Percentiles rank a stretch among this genome's conserved stretches.
Conservation (phyloP, 2,329 filamentous ascomycete genomes). For the Hyphodiscus sp. region DNA sequence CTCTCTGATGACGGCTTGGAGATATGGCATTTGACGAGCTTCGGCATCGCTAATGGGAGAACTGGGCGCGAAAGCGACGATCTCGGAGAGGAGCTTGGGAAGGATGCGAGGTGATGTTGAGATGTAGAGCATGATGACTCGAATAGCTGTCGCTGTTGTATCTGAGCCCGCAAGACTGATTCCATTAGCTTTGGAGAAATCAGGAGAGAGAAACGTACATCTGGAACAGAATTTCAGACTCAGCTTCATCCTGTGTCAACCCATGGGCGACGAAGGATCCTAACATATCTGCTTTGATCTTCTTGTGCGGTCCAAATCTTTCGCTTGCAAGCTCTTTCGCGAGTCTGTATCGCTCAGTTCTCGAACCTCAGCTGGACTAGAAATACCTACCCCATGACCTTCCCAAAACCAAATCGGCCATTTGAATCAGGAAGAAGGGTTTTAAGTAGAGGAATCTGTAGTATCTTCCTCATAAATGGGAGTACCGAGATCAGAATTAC, state of each 20-base stretch:
- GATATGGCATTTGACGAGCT: constrained; percentile 36
- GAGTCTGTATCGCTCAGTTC: neutral
- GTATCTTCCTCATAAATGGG: neutral
- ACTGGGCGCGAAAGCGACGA: neutral
- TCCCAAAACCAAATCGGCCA: neutral
- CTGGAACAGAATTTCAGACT: neutral
- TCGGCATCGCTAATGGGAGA: constrained; percentile 28
- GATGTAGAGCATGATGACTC: constrained; percentile 6
- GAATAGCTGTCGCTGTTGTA: constrained; percentile 48
- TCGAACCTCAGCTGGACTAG: neutral
- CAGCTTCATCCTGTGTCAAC: neutral
- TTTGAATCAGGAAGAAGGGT: neutral
- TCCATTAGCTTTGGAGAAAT: neutral
- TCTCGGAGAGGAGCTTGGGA: constrained; percentile 5
- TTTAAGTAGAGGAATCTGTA: neutral
- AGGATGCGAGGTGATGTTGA: constrained; percentile 2
- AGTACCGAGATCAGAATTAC: neutral
- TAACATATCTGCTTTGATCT: neutral
- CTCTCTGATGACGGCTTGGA: constrained; percentile 45
- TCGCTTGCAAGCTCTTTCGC: neutral
- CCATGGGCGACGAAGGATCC: neutral
- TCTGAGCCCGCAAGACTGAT: constrained; percentile 47
- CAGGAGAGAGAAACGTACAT: neutral
- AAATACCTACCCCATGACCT: neutral
- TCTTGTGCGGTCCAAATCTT: neutral